Base-by-base conservation (phyloP, 345 rosid genomes). In the Anastatica hierochuntica region DNA sequence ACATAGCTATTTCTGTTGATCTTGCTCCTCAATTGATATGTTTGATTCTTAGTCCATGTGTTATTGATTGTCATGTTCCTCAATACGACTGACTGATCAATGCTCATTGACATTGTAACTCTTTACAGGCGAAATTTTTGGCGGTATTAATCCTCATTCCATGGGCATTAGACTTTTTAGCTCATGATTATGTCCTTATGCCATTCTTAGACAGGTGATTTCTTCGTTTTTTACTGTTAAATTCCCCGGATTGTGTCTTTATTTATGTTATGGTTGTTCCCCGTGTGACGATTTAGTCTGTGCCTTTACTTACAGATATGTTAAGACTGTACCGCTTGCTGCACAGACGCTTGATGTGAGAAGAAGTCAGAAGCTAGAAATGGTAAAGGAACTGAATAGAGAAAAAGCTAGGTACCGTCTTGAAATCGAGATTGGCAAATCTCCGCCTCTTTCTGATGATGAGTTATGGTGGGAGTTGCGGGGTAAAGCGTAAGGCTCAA, bases 401-500 rank as follows among this genome's bases (percentile, higher is more conserved):
- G 95, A 87, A 49, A 79, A 65, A 63, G 92, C 90, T 20, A 84
- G 96, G 67, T 84, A 45, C 52, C 77, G 71, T 44, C 69, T 90
- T 62, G 98, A 90, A 77, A 88, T 76, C 17, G 96, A 84, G 73
- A 87, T 90, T 69, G 98, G 98, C 43, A 84, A 82, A 78, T 75
- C 98, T 55, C 98, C 96, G 1, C 84, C 98, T 31, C 96, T 90
- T 66, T 79, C 98, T 5, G 98, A 90, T 18, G 96, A 81, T 23
- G 96, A 90, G 38, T 63, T 74, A 41, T 87, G 95, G 95, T 74
- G 85, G 89, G 98, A 87, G 71, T 49, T 90, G 67, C 79, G 90
- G 43, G 80, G 81, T 77, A 82, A 76, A 76, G 96, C 88, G 95
- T 87, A 82, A 87, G 92, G 46, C 20, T 46, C 56, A 53, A 35